Evolutionary conservation across 352 stramenopile species (phyloP), one percentile per base, ranked within the genome.

Genomic region (Elongisporangium prolatum): DNA sequence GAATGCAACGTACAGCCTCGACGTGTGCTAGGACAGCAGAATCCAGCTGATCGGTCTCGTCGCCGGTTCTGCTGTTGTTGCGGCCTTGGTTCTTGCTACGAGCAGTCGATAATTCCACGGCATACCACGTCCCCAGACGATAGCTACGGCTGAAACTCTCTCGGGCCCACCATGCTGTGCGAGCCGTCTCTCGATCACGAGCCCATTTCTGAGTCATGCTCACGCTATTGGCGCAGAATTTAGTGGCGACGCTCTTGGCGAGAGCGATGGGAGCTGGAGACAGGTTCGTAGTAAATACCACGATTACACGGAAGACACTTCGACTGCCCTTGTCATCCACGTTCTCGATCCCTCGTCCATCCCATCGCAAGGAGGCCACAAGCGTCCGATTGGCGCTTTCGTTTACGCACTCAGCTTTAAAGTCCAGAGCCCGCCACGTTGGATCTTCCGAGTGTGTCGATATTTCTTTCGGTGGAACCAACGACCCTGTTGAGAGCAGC

Each of bases 101-200:
- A 22, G 20, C 10, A 2, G 20, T 21, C 11, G 21, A 25, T 52
- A 87, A 64, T n/a, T 90, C 80, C 0, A 71, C 72, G 0, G 68
- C 72, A 52, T 89, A 95, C 85, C 83, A 95, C 1, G 83, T 88
- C 2, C 85, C 85, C 8, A 93, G 59, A 1, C 82, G 75, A 56
- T 87, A 91, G 55, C 72, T 81, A 14, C 85, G 69, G 55, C 83
- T 92, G 54, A 75, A 91, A 21, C 77, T 87, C 58, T 94, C 85
- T n/a, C 80, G 74, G 0, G 79, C 83, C 85, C 85, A 94, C 85
- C 83, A 94, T 17, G 74, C 71, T 1, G 70, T 91, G 6, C 80
- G 60, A 3, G 77, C 71, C 8, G 56, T 60, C 25, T 81, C 78
- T 47, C 78, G 66, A 3, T 83, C 80, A 11, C 75, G 66, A 1